Base-by-base conservation (phyloP, 2,329 filamentous ascomycete genomes). In the Nothomitra cinnamomea region DNA sequence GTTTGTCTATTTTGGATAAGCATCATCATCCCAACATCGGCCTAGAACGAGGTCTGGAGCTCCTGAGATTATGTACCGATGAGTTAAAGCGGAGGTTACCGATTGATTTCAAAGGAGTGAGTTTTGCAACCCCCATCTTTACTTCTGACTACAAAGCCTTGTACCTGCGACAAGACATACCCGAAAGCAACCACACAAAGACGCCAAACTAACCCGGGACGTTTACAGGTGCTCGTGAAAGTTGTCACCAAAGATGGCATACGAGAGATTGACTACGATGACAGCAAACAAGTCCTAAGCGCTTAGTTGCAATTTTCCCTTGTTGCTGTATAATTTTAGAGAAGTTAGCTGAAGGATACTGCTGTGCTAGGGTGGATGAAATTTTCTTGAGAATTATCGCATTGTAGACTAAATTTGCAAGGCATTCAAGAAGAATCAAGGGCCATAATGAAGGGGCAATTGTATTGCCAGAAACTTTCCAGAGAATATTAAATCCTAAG, bases 101-200 rank as follows among this genome's bases (percentile, higher is more conserved):
- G 56, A 89, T 98, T 66, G 92, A 98, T 69, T 98, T 96, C 79
- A 98, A 98, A 77, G 92, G 92, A 40, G 86, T 95, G 62, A 62
- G 82, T 64, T 32, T 35, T 2, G 36, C 15, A 12, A 4, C 12
- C 19, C 45, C 28, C 25, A 8, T 15, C 3, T 38, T 17, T n/a
- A 3, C 43, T 54, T 53, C 10, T 8, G 4, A 19, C 28, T 15
- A 15, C 45, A 24, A 43, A 15, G 15, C 25, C 17, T 21, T 17
- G 13, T 24, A 15, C 38, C 32, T 22, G 7, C 7, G 41, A 50
- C 1, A 32, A 2, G 19, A 22, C 13, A n/a, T 12, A 21, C 7
- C 12, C 22, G 2, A 17, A 10, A 12, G 19, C 8, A 13, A 47
- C 36, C 17, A 22, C 25, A 51, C 53, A 56, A 51, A 48, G 8